Conservation (phyloP, 371 early-diverging fungal species). For the Syncephalastrum contaminatum region DNA sequence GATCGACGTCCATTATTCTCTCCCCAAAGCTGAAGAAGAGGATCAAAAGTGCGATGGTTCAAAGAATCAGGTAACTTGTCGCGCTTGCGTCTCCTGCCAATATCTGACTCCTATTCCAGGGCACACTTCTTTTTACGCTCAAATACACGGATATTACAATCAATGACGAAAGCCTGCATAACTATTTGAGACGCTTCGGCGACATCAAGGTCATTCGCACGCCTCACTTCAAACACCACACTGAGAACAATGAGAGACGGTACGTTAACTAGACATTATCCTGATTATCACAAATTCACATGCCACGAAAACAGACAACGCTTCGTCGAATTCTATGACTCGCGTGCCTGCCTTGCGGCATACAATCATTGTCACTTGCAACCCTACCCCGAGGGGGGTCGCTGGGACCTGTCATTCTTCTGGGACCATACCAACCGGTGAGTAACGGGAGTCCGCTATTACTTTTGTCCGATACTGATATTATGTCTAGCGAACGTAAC, state of each 20-base stretch:
- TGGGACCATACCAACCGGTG: constrained; percentile 57
- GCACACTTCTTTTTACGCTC: constrained; percentile 50
- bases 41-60: constrained; percentile 45
- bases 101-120: constrained; percentile 21
- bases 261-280: neutral
- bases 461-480: neutral
- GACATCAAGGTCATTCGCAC: constrained; percentile 51
- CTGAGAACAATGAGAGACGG: constrained; percentile 15
- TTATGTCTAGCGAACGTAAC: constrained; percentile 17
- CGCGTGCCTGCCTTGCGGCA: constrained; percentile 47
- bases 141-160: constrained; percentile 33
- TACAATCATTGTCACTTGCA: constrained; percentile 33
- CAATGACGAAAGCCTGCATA: constrained; percentile 38
- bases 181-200: constrained; percentile 43
- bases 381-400: constrained; percentile 36
- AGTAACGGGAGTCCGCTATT: neutral
- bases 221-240: constrained; percentile 31
- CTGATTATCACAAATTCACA: neutral
- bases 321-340: constrained; percentile 56
- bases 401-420: constrained; percentile 47
- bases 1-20: constrained; percentile 60
- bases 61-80: constrained; percentile 49
- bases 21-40: constrained; percentile 55
- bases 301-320: constrained; percentile 37
- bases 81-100: neutral